Conservation (phyloP, 768 basidiomycete genomes). For the Boletus bicolor region DNA sequence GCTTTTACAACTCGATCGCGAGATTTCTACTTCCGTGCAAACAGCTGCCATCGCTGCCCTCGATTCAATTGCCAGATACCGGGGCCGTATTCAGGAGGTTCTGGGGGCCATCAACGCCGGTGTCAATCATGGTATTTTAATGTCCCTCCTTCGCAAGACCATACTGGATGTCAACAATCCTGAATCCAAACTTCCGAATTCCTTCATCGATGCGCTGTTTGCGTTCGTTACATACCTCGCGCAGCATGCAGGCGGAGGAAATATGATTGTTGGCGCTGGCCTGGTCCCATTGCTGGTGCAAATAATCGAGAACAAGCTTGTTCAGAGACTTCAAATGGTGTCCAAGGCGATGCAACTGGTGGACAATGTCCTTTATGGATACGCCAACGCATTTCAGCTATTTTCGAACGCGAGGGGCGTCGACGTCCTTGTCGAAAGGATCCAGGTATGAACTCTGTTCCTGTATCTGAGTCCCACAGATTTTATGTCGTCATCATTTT, state of each 20-base stretch:
- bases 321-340: constrained; percentile 68
- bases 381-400: constrained; percentile 79
- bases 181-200: constrained; percentile 63
- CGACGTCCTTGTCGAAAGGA: constrained; percentile 78
- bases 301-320: constrained; percentile 73
- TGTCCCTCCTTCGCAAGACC: constrained; percentile 83
- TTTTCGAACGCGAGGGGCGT: constrained; percentile 86
- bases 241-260: constrained; percentile 79
- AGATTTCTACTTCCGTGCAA: constrained; percentile 69
- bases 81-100: constrained; percentile 80
- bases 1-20: constrained; percentile 76
- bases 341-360: constrained; percentile 90
- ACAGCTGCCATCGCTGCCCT: constrained; percentile 85
- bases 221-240: constrained; percentile 86
- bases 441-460: constrained; percentile 57
- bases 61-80: constrained; percentile 86
- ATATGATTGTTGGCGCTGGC: constrained; percentile 94
- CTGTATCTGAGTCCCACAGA: not conserved
- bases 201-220: constrained; percentile 80
- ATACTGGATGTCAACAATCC: constrained; percentile 68
- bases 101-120: constrained; percentile 89
- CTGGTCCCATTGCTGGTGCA: constrained; percentile 87
- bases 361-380: constrained; percentile 90
- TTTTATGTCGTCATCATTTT: constrained; percentile 12
- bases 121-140: constrained; percentile 92